Evolutionary conservation across 345 rosid species (phyloP).

Genomic region (Chamaenerion angustifolium): DNA sequence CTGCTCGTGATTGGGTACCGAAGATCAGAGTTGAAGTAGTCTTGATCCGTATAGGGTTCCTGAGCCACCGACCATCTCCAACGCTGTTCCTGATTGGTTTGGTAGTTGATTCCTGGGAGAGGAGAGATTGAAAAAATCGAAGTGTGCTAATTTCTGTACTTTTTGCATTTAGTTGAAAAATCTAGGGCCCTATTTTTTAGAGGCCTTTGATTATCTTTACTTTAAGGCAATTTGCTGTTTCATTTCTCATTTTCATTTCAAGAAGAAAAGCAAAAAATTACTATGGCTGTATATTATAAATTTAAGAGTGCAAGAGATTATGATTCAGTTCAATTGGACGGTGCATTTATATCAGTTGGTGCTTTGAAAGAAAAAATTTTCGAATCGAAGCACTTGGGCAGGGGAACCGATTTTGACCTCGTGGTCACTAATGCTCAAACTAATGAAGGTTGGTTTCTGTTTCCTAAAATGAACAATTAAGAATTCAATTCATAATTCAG

Average conservation of each 20-base stretch:
- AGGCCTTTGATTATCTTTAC: conserved; percentile 6
- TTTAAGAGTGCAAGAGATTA: conserved; percentile 99
- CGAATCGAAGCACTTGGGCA: conserved; percentile 98
- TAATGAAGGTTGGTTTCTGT: conserved; percentile 85
- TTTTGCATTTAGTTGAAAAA: conserved; percentile 7
- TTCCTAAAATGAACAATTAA: conserved; percentile 6
- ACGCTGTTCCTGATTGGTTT: conserved; percentile 6
- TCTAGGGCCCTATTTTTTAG: conserved; percentile 9
- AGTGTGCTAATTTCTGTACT: conserved; percentile 4
- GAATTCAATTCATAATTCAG: neutral
- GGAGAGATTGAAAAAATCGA: conserved; percentile 1
- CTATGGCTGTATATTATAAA: conserved; percentile 97
- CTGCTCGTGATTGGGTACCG: conserved; percentile 1
- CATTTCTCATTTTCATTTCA: conserved; percentile 10
- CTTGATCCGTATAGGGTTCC: neutral
- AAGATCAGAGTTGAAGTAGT: conserved; percentile 1
- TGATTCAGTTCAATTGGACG: conserved; percentile 89
- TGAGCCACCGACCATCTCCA: neutral
- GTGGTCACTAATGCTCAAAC: conserved; percentile 98
- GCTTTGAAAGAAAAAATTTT: conserved; percentile 95
- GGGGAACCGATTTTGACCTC: conserved; percentile 95
- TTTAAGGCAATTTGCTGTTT: conserved; percentile 9
- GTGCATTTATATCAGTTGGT: conserved; percentile 95
- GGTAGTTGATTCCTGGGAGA: conserved; percentile 6
- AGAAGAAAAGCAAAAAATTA: conserved; percentile 11